Conservation (phyloP, 495 filamentous ascomycete species). For the Apodospora peruviana region DNA sequence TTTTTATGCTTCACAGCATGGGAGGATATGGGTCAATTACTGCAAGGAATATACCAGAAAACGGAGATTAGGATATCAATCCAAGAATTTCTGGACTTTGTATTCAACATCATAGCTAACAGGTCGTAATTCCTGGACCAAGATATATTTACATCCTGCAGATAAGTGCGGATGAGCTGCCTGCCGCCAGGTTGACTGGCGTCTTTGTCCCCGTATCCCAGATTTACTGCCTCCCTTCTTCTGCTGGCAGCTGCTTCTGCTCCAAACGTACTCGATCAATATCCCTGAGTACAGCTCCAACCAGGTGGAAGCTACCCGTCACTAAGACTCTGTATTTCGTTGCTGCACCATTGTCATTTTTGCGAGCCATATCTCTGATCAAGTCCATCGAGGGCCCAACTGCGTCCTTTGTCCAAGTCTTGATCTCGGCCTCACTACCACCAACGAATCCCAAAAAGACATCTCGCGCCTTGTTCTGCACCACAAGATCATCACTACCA, state of each 20-base stretch:
- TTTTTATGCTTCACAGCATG: conserved; percentile 12
- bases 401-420: conserved; percentile 18
- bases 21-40: background rate
- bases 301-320: conserved; percentile 86
- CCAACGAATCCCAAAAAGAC: conserved; percentile 14
- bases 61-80: background rate
- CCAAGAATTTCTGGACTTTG: conserved; percentile 9
- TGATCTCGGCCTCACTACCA: conserved; percentile 7
- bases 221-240: too few relatives aligned
- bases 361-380: conserved; percentile 14
- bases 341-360: too few relatives aligned
- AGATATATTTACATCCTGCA: too few relatives aligned
- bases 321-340: too few relatives aligned
- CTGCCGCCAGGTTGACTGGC: too few relatives aligned
- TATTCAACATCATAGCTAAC: too few relatives aligned
- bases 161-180: too few relatives aligned
- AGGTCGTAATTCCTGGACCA: too few relatives aligned
- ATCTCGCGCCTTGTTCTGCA: conserved; percentile 26
- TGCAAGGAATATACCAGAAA: background rate
- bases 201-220: too few relatives aligned
- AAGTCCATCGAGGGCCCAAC: conserved; percentile 24
- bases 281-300: conserved; percentile 73
- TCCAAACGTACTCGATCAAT: too few relatives aligned
- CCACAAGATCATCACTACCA: conserved; percentile 22
- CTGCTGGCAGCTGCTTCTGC: too few relatives aligned